Evolutionary conservation across 192 early-diverging fungal genomes (phyloP).

Genomic region (Backusella westeae): DNA sequence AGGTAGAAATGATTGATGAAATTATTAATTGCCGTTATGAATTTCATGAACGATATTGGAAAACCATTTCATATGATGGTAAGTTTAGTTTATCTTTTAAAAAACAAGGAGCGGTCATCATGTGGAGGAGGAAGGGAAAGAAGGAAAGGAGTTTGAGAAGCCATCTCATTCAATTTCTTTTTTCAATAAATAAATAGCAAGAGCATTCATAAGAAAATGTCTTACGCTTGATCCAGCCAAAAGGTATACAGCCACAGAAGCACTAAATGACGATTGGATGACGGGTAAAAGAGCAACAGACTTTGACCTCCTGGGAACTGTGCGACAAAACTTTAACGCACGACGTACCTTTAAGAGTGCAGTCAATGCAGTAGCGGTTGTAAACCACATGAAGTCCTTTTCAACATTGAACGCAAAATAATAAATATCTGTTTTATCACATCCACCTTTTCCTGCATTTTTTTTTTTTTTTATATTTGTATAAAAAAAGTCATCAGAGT

Average conservation of each 20-base stretch:
- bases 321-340: constrained; percentile 75
- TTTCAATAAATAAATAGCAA: constrained; percentile 40
- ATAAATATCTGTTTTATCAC: not conserved
- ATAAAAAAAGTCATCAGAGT: not conserved
- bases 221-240: constrained; percentile 64
- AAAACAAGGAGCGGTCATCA: not conserved
- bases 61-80: constrained; percentile 79
- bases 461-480: not conserved
- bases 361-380: constrained; percentile 56
- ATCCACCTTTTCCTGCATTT: not conserved
- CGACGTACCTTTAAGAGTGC: constrained; percentile 62
- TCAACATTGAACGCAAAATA: not conserved
- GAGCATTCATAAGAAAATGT: constrained; percentile 70
- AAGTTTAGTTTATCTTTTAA: constrained; percentile 22
- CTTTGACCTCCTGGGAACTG: constrained; percentile 79
- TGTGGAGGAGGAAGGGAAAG: not conserved
- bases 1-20: constrained; percentile 50
- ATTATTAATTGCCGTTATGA: constrained; percentile 64
- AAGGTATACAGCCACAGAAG: constrained; percentile 78
- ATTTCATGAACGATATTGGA: constrained; percentile 74
- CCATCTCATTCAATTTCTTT: not conserved
- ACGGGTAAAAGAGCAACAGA: constrained; percentile 54
- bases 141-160: not conserved
- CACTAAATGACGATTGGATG: constrained; percentile 84
- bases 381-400: constrained; percentile 43